Conservation (phyloP, 768 basidiomycete genomes). For the Kwoniella sp. region DNA sequence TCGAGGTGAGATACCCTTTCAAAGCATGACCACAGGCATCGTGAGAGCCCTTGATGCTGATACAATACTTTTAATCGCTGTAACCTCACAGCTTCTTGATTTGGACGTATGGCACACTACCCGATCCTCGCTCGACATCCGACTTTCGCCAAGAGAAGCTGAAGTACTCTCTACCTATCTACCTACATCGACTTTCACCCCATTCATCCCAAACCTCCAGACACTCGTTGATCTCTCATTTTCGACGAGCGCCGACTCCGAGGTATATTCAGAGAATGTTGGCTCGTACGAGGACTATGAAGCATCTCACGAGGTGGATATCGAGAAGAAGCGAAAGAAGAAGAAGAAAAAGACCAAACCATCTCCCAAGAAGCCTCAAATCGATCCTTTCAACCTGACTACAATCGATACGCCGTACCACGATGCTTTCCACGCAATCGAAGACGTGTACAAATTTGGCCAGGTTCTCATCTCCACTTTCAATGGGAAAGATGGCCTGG, state of each 20-base stretch:
- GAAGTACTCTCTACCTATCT: conserved; percentile 13
- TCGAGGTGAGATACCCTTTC: conserved; percentile 47
- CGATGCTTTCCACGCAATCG: conserved; percentile 47
- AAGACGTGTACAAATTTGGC: conserved; percentile 46
- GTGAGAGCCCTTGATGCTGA: too few species aligned
- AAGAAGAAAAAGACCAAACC: conserved; percentile 7
- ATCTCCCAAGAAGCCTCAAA: neutral
- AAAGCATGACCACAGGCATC: too few species aligned
- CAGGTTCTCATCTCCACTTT: conserved; percentile 38
- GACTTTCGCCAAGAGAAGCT: conserved; percentile 19
- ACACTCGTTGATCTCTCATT: conserved; percentile 30
- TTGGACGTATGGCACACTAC: conserved; percentile 53
- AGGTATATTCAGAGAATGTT: neutral
- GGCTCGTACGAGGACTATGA: neutral
- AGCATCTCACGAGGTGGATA: neutral
- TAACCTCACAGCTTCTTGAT: conserved; percentile 30
- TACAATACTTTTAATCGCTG: neutral
- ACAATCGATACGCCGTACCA: conserved; percentile 47
- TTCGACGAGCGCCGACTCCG: neutral
- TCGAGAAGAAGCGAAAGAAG: conserved; percentile 9
- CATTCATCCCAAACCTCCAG: conserved; percentile 37
- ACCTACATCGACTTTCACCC: conserved; percentile 10
- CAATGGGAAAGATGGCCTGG: conserved; percentile 23
- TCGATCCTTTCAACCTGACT: conserved; percentile 27
- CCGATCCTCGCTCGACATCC: conserved; percentile 38